Base-by-base conservation (phyloP, 345 rosid species). In the Microcos paniculata region DNA sequence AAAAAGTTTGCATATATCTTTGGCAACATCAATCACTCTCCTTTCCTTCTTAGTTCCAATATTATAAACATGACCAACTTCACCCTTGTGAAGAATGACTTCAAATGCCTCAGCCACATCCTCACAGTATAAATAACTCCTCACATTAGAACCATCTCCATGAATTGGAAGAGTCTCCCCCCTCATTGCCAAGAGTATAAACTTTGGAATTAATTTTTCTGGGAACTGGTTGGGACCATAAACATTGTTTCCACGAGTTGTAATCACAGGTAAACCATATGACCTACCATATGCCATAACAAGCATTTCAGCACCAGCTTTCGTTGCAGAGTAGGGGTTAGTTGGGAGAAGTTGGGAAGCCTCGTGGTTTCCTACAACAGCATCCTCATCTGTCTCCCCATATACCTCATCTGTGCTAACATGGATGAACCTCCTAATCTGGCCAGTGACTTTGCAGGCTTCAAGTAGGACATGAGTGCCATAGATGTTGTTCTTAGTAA, bases 281-380 rank as follows among this genome's bases (percentile, higher is more conserved):
- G 97, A 91, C 77, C 98, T 79, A 10, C 97, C 98, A 78, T 91
- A 93, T 8, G 98, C 98, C 98, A 93, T 91, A 68, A 93, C 98
- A 81, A 93, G 98, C 98, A 93, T 93, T 78, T 91, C 97, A 1
- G 97, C 97, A 23, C 94, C 94, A 66, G 96, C 98, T 81, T 93
- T 93, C 0, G 98, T 91, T 1, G 98, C 96, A 64, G 98, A 93
- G 86, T 90, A 93, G 3, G 98, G 98, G 73, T 93, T 93, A 0
- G 98, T 93, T 0, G 98, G 98, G n/a, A 91, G 94, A n/a, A 93
- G 90, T 80, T 93, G 97, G 46, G 98, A 93, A 58, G 98, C 98
- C 80, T 93, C 98, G 30, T 90, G 92, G 81, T 93, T 93, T 82
- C 97, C 98, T 28, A 91, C 98, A 40, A 89, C 89, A 23, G 98